phyloP scores from a whole-genome alignment of 164 flowering plant species.

The Magnolia sinica region DNA sequence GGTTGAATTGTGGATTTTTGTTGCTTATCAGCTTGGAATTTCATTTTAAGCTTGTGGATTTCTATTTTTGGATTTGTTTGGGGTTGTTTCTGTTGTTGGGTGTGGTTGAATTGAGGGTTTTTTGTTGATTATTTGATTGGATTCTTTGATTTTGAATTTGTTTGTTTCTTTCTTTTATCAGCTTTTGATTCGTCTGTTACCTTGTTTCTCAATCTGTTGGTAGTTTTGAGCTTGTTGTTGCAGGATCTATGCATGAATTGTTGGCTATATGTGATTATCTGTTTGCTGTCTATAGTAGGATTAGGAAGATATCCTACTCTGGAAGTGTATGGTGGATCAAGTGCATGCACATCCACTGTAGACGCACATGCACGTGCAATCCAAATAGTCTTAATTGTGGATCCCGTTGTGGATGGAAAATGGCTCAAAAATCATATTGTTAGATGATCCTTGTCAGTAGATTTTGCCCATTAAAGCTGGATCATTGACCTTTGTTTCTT shows the following conservation, averaged over 20 bases:
- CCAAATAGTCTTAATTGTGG: too few species aligned
- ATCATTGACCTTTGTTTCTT: too few species aligned
- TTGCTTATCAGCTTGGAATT: not conserved
- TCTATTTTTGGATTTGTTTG: not conserved
- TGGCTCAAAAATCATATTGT: too few species aligned
- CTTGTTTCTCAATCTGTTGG: slow-evolving; percentile 1
- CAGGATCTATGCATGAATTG: not conserved
- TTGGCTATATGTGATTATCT: not conserved
- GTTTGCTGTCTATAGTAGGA: too few species aligned
- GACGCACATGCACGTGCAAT: too few species aligned
- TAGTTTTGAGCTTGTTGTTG: not conserved
- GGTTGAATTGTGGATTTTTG: not conserved
- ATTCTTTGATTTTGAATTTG: not conserved
- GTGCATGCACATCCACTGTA: too few species aligned
- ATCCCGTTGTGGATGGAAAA: too few species aligned
- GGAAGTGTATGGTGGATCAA: too few species aligned
- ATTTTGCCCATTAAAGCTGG: too few species aligned
- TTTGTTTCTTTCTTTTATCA: not conserved
- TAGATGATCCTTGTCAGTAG: too few species aligned
- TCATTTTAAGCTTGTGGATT: not conserved
- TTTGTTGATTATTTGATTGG: not conserved
- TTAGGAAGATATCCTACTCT: too few species aligned
- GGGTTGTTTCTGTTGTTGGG: not conserved
- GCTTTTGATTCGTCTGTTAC: not conserved
- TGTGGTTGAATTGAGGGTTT: not conserved